Base-by-base conservation (phyloP, 73 alveolate genomes). In the Tetrahymena borealis region DNA sequence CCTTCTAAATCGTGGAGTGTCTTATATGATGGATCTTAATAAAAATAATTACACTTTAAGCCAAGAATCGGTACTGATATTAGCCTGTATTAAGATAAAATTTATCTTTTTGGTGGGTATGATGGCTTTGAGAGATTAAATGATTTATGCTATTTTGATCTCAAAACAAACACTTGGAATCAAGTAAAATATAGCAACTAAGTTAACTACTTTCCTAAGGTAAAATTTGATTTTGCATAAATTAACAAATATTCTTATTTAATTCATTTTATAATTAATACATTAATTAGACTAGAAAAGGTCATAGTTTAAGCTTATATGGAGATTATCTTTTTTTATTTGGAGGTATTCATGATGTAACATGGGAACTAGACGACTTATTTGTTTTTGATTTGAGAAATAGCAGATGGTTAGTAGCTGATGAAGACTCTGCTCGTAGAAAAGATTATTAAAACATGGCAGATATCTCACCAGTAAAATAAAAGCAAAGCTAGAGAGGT, bases 311-410 rank as follows among this genome's bases (percentile, higher is more conserved):
- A 78, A 93, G 94, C 10, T 24, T 90, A 0, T 90, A 91, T 39
- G 78, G 91, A 32, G 93, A 91, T 41, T 93, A 96, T 36, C 92
- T 97, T 28, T 78, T 94, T 36, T 35, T 97, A 41, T 97, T 97
- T 85, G 99, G 99, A 35, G 99, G 99, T 32, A 97, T 97, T 42
- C 95, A 95, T 38, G 98, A 94, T 60, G 94, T 97, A 28, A 97
- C 99, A 7, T 96, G 96, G 95, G 99, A 97, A 91, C 85, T 95
- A 28, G 96, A 96, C 91, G 99, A 97, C 40, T 90, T 95, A 90
- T 91, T 77, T 78, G 94, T 79, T 11, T 96, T 90, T 94, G 97
- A 96, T 42, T 77, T 42, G 90, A 92, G 41, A n/a, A 18, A 79
- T 35, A 93, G 78, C 78, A 91, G 78, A 39, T 95, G 97, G 97